Base-by-base conservation (phyloP, 1,284 basidiomycete species). In the Pseudozyma pruni region DNA sequence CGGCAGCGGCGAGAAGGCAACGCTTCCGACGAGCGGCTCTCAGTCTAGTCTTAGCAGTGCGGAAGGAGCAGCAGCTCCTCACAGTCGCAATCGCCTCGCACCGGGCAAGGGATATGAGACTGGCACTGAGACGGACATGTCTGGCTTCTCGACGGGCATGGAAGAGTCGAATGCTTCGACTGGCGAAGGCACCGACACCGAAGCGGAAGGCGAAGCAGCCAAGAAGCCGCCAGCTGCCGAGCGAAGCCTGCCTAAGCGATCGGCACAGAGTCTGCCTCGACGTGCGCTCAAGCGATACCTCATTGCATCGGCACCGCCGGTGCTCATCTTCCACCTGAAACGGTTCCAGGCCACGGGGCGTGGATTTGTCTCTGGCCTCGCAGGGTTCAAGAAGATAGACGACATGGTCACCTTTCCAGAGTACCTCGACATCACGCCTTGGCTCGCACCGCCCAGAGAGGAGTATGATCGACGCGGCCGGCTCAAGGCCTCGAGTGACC, bases 241-340 rank as follows among this genome's bases (percentile, higher is more conserved):
- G 19, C 39, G 40, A 33, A 60, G 27, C 14, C 59, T 52, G 23
- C 61, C 55, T 8, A 77, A 66, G 23, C 59, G 68, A 22, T 77
- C 75, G 8, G 43, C 71, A 20, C 80, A 81, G 10, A 83, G 89
- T 55, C 85, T 95, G 46, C 86, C 90, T 80, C 88, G 91, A 2
- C 86, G 91, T 8, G 93, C 93, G 14, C 93, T 92, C 84, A 97
- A 97, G 84, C 90, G 94, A 8, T 97, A 95, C 83, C 88, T 97
- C 60, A 91, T 97, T 76, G 88, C 90, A 5, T 87, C 87, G 1
- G 90, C 92, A 1, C 94, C 94, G 0, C 92, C 92, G 0, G 88
- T 96, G 27, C 87, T 97, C 57, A 91, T 95, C 50, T 88, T 97
- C 62, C 94, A 97, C 75, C 86, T 96, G 47, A 97, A 96, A 85